These are phyloP conservation scores for Hyaloscypha hepaticicola DNA, from an alignment of 495 filamentous ascomycete species.

Conservation along the genomic window DNA sequence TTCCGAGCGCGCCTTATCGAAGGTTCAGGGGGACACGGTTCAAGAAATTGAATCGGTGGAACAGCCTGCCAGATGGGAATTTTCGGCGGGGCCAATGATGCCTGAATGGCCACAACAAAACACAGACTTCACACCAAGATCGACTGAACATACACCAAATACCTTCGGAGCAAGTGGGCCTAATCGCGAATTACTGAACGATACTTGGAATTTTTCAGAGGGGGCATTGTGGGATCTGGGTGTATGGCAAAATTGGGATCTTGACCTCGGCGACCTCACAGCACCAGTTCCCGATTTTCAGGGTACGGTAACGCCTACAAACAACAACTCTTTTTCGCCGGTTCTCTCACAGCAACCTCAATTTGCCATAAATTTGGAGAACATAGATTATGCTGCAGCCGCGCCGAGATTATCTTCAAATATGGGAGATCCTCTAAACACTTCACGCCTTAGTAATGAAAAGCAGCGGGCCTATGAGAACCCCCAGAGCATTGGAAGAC, in stretches of 20 bases:
- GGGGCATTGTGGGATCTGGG: background rate
- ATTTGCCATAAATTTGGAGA: background rate
- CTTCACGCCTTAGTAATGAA: background rate
- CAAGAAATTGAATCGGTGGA: background rate
- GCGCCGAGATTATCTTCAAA: background rate
- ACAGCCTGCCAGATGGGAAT: background rate
- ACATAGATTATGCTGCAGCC: background rate
- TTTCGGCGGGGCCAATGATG: background rate
- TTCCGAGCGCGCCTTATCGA: background rate
- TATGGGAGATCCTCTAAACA: background rate
- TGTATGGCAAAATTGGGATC: background rate
- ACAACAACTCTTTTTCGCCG: background rate
- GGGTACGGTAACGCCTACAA: background rate
- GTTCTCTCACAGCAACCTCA: background rate
- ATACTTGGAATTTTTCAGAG: background rate
- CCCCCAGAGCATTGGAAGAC: background rate
- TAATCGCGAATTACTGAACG: background rate
- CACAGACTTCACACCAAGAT: background rate
- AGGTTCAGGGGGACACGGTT: background rate
- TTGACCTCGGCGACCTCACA: background rate
- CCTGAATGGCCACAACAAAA: background rate
- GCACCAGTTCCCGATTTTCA: background rate
- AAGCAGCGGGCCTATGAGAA: background rate
- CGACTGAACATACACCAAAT: too few species aligned
- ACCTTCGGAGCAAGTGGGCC: background rate